A percentile compares a stretch with the other conserved stretches of the same genome.
Evolutionary conservation across 495 filamentous ascomycete species (phyloP).

Genomic region (Hypoxylon cercidicola): DNA sequence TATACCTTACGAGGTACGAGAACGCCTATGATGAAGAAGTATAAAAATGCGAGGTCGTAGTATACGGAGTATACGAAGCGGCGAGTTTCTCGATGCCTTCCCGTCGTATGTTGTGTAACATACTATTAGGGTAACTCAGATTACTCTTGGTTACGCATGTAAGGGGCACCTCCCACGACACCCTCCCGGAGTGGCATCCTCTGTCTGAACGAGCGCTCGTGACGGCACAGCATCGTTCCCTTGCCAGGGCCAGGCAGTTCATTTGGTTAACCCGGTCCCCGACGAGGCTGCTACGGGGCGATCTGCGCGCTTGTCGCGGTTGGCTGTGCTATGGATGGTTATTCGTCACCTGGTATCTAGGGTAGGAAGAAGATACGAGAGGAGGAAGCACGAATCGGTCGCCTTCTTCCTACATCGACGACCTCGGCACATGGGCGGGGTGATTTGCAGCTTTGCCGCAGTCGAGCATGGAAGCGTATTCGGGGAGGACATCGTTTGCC

Average conservation of each 20-base stretch:
- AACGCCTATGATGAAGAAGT: neutral
- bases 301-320: neutral
- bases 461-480: constrained; percentile 14
- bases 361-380: neutral
- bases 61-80: constrained; percentile 22
- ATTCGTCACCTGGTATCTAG: neutral
- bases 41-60: neutral
- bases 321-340: constrained; percentile 6
- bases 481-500: constrained; percentile 10
- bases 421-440: constrained; percentile 7
- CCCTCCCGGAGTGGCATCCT: neutral
- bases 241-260: neutral
- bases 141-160: neutral
- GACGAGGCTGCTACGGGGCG: constrained; percentile 2
- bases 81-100: neutral
- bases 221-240: constrained; percentile 5
- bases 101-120: neutral
- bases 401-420: neutral
- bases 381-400: neutral
- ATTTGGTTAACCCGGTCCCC: neutral
- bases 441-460: constrained; percentile 29
- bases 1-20: neutral
- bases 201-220: constrained; percentile 3
- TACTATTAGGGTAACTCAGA: neutral
- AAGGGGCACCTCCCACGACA: constrained; percentile 5